Conservation (phyloP, 1,284 basidiomycete genomes). For the Trichosporon faecale region DNA sequence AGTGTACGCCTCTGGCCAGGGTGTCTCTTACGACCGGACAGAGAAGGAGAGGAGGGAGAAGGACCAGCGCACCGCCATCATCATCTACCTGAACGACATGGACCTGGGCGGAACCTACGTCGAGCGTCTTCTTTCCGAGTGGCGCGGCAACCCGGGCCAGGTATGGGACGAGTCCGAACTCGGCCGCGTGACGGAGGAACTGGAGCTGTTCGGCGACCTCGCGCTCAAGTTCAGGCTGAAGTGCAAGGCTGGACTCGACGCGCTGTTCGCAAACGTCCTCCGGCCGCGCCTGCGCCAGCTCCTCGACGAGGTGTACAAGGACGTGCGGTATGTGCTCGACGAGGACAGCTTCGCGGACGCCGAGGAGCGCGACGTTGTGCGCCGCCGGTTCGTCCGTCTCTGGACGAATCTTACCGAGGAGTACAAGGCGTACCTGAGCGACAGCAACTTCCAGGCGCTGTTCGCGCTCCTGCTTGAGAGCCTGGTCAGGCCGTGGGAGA, state of each 20-base stretch:
- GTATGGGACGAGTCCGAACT: constrained; percentile 67
- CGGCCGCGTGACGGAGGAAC: constrained; percentile 34
- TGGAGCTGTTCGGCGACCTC: constrained; percentile 38
- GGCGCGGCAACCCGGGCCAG: constrained; percentile 61
- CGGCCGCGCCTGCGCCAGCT: constrained; percentile 78
- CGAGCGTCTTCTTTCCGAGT: constrained; percentile 71
- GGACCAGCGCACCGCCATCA: constrained; percentile 71
- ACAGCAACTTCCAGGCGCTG: constrained; percentile 79
- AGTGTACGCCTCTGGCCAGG: constrained; percentile 63
- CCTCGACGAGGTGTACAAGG: constrained; percentile 82
- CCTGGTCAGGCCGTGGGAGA: constrained; percentile 90
- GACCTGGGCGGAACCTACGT: constrained; percentile 82
- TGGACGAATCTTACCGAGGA: constrained; percentile 83
- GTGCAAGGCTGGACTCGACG: constrained; percentile 79
- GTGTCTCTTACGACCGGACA: constrained; percentile 33
- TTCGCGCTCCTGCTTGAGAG: constrained; percentile 81
- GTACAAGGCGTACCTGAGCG: constrained; percentile 81
- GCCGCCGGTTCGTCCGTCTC: constrained; percentile 76
- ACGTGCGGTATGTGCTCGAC: constrained; percentile 80
- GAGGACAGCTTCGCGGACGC: constrained; percentile 79
- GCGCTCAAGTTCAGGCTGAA: constrained; percentile 66
- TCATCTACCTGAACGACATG: constrained; percentile 81
- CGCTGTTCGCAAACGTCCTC: constrained; percentile 88
- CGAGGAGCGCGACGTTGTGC: constrained; percentile 78
- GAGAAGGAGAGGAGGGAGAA: constrained; percentile 69